Percentiles rank a stretch among this genome's conserved stretches.
Evolutionary conservation across 352 stramenopile species (phyloP).

Genomic region (Pelagophyceae sp.): DNA sequence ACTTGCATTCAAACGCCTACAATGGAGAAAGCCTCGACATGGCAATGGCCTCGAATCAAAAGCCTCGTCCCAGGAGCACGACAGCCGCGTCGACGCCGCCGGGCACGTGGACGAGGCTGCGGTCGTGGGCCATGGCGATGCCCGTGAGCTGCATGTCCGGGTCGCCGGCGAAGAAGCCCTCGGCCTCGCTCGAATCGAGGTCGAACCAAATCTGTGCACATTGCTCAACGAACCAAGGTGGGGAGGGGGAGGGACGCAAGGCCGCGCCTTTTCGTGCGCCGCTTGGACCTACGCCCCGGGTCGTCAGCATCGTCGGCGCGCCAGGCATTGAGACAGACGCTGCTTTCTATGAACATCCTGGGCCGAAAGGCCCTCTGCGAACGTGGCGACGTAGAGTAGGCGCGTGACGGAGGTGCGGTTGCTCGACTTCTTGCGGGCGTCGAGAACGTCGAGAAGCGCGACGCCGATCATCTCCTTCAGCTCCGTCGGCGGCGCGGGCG

Average conservation of each 20-base stretch:
- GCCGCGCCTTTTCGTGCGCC: too few relatives aligned
- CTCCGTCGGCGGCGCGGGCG: background rate
- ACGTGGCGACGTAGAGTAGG: background rate
- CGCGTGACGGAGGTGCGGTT: background rate
- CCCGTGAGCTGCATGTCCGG: background rate
- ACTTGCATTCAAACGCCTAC: slow-evolving; percentile 7
- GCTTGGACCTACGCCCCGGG: background rate
- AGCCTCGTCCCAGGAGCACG: too few relatives aligned
- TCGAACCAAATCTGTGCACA: background rate
- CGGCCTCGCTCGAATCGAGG: background rate
- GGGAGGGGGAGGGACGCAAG: too few relatives aligned
- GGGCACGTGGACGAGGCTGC: background rate
- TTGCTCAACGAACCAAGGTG: too few relatives aligned
- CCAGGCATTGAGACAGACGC: background rate
- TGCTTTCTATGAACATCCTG: background rate
- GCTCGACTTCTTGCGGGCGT: background rate
- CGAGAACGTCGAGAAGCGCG: background rate
- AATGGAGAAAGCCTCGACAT: too few relatives aligned
- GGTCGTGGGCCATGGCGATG: background rate
- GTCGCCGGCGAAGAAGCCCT: background rate
- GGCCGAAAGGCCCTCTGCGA: background rate
- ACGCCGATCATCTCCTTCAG: background rate
- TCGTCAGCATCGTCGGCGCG: background rate
- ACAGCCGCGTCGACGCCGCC: too few relatives aligned
- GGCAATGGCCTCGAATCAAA: too few relatives aligned